phyloP scores from a whole-genome alignment of 148 eudicot genomes.

The Rhododendron williamsianum region DNA sequence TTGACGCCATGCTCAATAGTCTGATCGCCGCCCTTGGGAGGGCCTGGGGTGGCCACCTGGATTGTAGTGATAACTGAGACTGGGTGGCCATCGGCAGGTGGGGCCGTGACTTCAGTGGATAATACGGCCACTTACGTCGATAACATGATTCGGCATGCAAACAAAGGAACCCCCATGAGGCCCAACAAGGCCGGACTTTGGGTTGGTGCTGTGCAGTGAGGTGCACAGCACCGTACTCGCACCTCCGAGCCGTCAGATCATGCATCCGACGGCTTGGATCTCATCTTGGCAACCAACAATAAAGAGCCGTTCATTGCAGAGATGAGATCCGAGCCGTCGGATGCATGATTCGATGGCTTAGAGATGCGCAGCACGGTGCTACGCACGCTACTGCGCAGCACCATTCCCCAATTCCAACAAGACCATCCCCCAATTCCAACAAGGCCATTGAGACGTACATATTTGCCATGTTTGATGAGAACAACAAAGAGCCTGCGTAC shows the following conservation, averaged over 20 bases:
- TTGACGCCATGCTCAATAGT: constrained; percentile 3
- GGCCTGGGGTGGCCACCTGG: neutral
- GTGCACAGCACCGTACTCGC: too few relatives aligned
- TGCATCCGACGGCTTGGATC: too few relatives aligned
- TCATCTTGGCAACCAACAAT: too few relatives aligned
- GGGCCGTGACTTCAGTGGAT: neutral
- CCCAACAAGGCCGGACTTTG: neutral
- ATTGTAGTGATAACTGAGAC: constrained; percentile 4
- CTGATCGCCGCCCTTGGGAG: neutral
- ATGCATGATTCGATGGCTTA: too few relatives aligned
- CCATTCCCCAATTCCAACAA: neutral
- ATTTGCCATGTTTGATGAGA: constrained; percentile 16
- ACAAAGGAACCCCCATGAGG: constrained; percentile 8
- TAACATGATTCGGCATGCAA: neutral
- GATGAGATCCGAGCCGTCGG: too few relatives aligned
- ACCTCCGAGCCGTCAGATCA: too few relatives aligned
- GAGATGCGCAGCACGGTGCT: too few relatives aligned
- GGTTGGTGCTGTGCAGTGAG: too few relatives aligned
- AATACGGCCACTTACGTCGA: neutral
- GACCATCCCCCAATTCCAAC: neutral
- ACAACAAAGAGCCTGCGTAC: neutral
- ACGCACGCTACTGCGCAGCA: too few relatives aligned
- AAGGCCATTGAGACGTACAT: constrained; percentile 4
- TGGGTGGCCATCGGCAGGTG: constrained; percentile 7
- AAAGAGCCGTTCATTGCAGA: too few relatives aligned